Percentiles rank a stretch among this genome's conserved stretches.
These are phyloP conservation scores for Colletotrichum zoysiae DNA, from an alignment of 2,329 filamentous ascomycete species.

Conservation along the genomic window DNA sequence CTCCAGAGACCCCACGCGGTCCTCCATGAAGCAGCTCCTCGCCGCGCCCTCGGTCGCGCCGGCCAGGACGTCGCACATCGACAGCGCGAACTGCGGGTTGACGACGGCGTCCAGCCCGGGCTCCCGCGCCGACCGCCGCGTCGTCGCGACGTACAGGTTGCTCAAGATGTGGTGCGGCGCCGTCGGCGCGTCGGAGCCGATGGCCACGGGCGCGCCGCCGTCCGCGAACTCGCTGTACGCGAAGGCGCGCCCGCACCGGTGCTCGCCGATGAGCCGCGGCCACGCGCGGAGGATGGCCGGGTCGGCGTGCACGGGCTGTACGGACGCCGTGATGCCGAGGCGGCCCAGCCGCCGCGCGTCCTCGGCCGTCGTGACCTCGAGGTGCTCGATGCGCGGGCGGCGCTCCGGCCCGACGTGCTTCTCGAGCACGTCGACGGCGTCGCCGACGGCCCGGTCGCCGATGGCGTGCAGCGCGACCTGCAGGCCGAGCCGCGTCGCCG, in stretches of 20 bases:
- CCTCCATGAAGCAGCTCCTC: conserved; percentile 69
- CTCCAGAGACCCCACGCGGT: conserved; percentile 64
- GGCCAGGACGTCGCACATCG: conserved; percentile 64
- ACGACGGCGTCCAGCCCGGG: conserved; percentile 57
- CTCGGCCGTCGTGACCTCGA: conserved; percentile 67
- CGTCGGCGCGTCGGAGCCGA: conserved; percentile 72
- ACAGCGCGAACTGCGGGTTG: conserved; percentile 67
- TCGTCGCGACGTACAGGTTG: conserved; percentile 72
- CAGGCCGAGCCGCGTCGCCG: conserved; percentile 54
- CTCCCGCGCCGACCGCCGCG: conserved; percentile 60
- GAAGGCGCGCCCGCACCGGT: conserved; percentile 70
- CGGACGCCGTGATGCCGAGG: conserved; percentile 71
- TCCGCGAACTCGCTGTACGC: conserved; percentile 73
- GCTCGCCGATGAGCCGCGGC: conserved; percentile 67
- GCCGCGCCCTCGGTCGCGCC: conserved; percentile 69
- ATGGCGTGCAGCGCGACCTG: conserved; percentile 76
- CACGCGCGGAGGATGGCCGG: conserved; percentile 73
- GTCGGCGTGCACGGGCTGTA: conserved; percentile 70
- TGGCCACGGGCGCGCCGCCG: conserved; percentile 65
- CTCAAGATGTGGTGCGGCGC: conserved; percentile 66
- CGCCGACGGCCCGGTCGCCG: conserved; percentile 69
- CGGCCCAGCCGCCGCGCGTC: conserved; percentile 69
- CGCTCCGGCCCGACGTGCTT: conserved; percentile 57
- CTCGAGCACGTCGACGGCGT: conserved; percentile 69
- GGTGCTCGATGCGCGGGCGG: conserved; percentile 74